Evolutionary conservation across 2,329 filamentous ascomycete genomes (phyloP).

Genomic region (Aspergillus quadricinctus): DNA sequence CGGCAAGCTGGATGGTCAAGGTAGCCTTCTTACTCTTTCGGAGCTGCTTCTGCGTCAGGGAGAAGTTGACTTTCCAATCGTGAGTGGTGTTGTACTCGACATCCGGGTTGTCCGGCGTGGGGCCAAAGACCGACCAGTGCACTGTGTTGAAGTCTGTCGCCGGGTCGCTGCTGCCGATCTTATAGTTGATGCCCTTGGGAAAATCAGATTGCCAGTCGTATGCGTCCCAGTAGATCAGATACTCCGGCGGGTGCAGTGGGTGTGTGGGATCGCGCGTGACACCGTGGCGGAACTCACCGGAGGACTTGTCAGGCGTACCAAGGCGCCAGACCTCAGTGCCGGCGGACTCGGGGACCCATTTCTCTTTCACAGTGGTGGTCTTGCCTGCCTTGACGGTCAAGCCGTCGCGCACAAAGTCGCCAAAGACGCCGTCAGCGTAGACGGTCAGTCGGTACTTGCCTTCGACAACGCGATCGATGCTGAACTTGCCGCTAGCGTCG

Average conservation of each 20-base stretch:
- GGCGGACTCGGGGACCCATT: slow-evolving; percentile 53
- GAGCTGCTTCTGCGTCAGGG: slow-evolving; percentile 43
- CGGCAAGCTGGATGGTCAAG: slow-evolving; percentile 60
- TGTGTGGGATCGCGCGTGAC: slow-evolving; percentile 47
- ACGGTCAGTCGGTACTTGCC: slow-evolving; percentile 60
- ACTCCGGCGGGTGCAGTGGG: slow-evolving; percentile 52
- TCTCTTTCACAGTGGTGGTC: slow-evolving; percentile 34
- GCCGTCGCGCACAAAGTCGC: slow-evolving; percentile 54
- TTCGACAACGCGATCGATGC: slow-evolving; percentile 52
- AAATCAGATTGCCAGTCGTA: slow-evolving; percentile 60
- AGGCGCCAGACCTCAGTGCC: slow-evolving; percentile 60
- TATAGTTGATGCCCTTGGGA: slow-evolving; percentile 54
- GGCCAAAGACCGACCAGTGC: slow-evolving; percentile 62
- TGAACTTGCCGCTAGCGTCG: slow-evolving; percentile 44
- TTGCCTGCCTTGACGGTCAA: slow-evolving; percentile 42
- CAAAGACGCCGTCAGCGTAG: slow-evolving; percentile 60
- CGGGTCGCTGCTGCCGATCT: slow-evolving; percentile 50
- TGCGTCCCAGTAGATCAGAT: slow-evolving; percentile 57
- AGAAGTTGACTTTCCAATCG: slow-evolving; percentile 58
- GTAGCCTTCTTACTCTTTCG: slow-evolving; percentile 46
- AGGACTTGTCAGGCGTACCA: slow-evolving; percentile 58
- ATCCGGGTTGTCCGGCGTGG: slow-evolving; percentile 33
- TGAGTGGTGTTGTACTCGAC: slow-evolving; percentile 42
- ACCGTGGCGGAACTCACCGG: slow-evolving; percentile 59
- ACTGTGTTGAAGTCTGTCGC: slow-evolving; percentile 57